A percentile compares a stretch with the other conserved stretches of the same genome.
Evolutionary conservation across 108 stramenopile genomes (phyloP).

Genomic region (Asterionellopsis glacialis): DNA sequence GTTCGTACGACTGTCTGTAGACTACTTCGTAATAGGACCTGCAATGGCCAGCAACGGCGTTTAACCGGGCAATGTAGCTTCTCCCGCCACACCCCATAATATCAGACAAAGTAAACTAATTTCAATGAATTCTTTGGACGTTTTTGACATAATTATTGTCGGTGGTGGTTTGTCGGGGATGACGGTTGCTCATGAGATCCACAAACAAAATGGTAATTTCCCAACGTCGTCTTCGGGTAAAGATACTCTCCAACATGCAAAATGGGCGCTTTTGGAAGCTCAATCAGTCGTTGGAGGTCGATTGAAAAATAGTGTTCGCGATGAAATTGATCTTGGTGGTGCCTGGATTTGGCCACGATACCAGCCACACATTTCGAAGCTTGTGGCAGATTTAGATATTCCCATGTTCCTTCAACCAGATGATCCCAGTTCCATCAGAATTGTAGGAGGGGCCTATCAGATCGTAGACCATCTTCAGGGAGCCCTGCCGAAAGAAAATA

Average conservation of each 20-base stretch:
- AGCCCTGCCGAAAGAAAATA: conserved; percentile 11
- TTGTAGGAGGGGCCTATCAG: conserved; percentile 45
- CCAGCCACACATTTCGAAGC: conserved; percentile 33
- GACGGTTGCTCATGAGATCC: conserved; percentile 18
- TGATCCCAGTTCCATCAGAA: conserved; percentile 38
- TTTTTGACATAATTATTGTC: conserved; percentile 37
- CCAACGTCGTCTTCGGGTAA: too few species aligned
- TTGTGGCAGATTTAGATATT: conserved; percentile 14
- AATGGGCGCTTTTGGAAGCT: conserved; percentile 47
- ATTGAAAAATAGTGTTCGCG: conserved; percentile 32
- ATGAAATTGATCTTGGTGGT: conserved; percentile 48
- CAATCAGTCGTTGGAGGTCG: conserved; percentile 41
- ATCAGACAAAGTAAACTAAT: too few species aligned
- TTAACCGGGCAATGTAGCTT: too few species aligned
- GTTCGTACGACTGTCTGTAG: too few species aligned
- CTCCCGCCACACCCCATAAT: too few species aligned
- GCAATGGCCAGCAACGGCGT: too few species aligned
- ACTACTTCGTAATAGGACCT: too few species aligned
- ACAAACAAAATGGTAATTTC: not conserved
- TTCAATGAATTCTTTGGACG: not conserved
- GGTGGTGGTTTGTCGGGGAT: conserved; percentile 40
- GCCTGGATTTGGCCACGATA: conserved; percentile 55
- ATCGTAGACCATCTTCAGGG: conserved; percentile 21
- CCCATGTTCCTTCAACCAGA: conserved; percentile 41
- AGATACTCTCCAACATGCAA: not conserved